Evolutionary conservation across 1,284 basidiomycete species (phyloP), one percentile per base, ranked within the genome.

Genomic region (Pseudozyma tsukubaensis): DNA sequence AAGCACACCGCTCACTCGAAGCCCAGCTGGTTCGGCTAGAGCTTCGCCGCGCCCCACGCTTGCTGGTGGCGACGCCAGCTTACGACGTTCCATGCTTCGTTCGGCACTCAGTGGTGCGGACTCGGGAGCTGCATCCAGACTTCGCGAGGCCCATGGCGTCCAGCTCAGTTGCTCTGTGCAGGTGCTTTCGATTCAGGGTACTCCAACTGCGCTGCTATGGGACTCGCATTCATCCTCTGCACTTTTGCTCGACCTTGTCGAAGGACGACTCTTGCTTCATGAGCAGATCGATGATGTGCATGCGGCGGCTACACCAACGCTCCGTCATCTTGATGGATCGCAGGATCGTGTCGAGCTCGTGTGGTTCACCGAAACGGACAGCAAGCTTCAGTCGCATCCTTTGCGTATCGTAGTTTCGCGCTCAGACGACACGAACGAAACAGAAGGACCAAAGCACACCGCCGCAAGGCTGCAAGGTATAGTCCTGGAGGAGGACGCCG

Each of bases 1-100:
- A 40, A 53, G 65, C 16, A 68, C 71, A 13, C 65, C 71, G n/a
- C 71, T 68, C 16, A 21, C 44, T 6, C 65, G 61, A 21, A 73
- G 64, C 19, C 64, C 71, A 18, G 71, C 61, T 7, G 71, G 65
- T 14, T 73, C 71, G 6, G 59, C 56, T 3, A 36, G 70, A 19
- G 59, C 67, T 7, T 70, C 67, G 9, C 67, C 67, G 6, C 54
- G 60, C 13, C 67, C 67, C 19, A 55, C 60, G 32, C 13, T 60
- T 21, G 14, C 35, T 35, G 48, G 39, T 4, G 58, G 60, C 34
- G 67, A 70, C 35, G 67, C 61, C 9, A 54, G 53, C 45, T 32
- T 57, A 40, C 43, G 67, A 49, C 57, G 61, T 1, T 70, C 67
- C 43, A 53, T 70, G 67, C 67, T 70, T 12, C 61, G 67, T 1